Evolutionary conservation across 306 rosid species (phyloP), one percentile per base, ranked within the genome.

Genomic region (Corylus heterophylla): DNA sequence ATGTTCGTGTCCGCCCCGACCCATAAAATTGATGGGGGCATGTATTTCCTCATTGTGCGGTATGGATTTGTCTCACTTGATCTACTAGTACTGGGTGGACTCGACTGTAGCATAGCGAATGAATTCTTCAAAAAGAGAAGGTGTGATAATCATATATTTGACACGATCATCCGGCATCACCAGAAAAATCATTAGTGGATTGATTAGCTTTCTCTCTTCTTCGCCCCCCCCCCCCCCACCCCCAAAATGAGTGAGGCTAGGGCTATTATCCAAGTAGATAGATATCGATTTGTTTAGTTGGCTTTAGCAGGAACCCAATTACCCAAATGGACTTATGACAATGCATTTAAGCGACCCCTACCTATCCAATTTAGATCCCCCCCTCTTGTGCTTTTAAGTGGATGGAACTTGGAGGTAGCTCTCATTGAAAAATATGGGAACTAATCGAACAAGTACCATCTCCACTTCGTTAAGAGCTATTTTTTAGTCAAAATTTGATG

Each of bases 251-350:
- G 72, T 18, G 72, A 42, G 29, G 31, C 51, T 68, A 35, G n/a
- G 29, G 31, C 51, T 68, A 35, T 42, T 68, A 1, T 18, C 27
- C 13, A 39, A 18, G 8, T n/a, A 10, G 51, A 44, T 5, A 20
- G 27, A 45, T 22, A 56, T 66, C 14, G 35, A 31, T 31, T 14
- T 66, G 71, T 35, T 4, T 37, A 42, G 52, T 68, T n/a, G 72
- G 72, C 4, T 39, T 42, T 68, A 42, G 16, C 51, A 68, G 72
- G 72, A 68, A 42, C n/a, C 72, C 51, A 39, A 68, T 9, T 68
- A 11, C 16, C 50, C 22, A 42, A 68, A 18, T 68, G 4, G 72
- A 18, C 50, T 67, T 14, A 18, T 67, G 51, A 39, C 27, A 10
- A 67, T 4, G 50, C 42, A 59, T n/a, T 3, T 25, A 59, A 2